These are phyloP conservation scores for Madurella fahalii DNA, from an alignment of 2,329 filamentous ascomycete species.

Conservation along the genomic window DNA sequence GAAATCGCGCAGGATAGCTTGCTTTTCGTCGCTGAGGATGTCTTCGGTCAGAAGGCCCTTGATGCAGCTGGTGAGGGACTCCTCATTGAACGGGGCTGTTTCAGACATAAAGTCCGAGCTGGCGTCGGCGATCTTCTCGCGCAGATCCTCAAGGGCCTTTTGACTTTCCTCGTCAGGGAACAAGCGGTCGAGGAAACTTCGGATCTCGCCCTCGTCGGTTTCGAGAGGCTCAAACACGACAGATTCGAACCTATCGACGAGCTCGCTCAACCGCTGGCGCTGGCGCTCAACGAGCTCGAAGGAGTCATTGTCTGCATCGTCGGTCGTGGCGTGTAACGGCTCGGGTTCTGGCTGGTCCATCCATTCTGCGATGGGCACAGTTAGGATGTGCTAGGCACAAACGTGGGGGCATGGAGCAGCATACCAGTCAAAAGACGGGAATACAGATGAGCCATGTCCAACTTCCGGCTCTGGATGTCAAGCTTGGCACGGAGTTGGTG, in stretches of 20 bases:
- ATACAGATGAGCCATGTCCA: slow-evolving; percentile 33
- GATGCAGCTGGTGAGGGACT: slow-evolving; percentile 33
- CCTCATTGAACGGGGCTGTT: slow-evolving; percentile 31
- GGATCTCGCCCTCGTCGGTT: slow-evolving; percentile 31
- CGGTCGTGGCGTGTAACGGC: slow-evolving; percentile 6
- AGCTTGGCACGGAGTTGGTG: slow-evolving; percentile 30
- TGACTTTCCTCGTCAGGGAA: slow-evolving; percentile 30
- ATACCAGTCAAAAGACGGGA: slow-evolving; percentile 34
- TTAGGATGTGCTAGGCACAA: background rate
- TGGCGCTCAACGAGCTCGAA: slow-evolving; percentile 34
- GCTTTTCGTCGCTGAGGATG: slow-evolving; percentile 41
- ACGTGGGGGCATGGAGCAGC: background rate
- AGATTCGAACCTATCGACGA: slow-evolving; percentile 37
- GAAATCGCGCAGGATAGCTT: slow-evolving; percentile 37
- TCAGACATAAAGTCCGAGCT: slow-evolving; percentile 23
- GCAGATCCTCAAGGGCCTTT: slow-evolving; percentile 22
- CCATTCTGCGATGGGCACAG: slow-evolving; percentile 29
- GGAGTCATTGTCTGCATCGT: slow-evolving; percentile 23
- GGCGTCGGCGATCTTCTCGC: slow-evolving; percentile 14
- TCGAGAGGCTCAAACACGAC: slow-evolving; percentile 37
- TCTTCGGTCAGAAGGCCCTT: slow-evolving; percentile 38
- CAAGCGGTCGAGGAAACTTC: slow-evolving; percentile 30
- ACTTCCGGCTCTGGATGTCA: slow-evolving; percentile 35
- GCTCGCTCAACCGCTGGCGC: slow-evolving; percentile 34
- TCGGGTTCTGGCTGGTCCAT: slow-evolving; percentile 27